Base-by-base conservation (phyloP, 2,329 filamentous ascomycete species). In the Neofusicoccum ribis region DNA sequence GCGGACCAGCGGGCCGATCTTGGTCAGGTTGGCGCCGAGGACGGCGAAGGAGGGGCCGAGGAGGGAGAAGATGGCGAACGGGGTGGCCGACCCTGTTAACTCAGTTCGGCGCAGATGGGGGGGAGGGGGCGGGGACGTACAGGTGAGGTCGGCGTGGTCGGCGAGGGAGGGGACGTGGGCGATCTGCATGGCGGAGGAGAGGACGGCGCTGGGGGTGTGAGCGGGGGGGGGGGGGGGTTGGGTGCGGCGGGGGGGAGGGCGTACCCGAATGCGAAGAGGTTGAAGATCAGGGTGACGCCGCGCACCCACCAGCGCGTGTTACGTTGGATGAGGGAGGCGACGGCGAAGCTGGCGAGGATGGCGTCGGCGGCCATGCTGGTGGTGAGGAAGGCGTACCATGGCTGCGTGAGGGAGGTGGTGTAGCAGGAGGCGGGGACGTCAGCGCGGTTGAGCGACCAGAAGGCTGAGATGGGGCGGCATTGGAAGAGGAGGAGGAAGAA, bases 401-500 rank as follows among this genome's bases (percentile, higher is more conserved):
- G 11, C 3, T 2, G n/a, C 9, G n/a, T 37, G 4, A 56, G 6
- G 23, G 43, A 7, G 3, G 12, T 5, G 7, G 39, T 41, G 39
- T 34, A 44, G 34, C 50, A 64, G 2, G 27, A 14, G 2, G 27
- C 27, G 5, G 31, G n/a, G 7, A 31, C 41, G 23, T 34, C 34
- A 41, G 50, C 9, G n/a, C 52, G 63, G 51, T 50, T 23, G 31
- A n/a, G 44, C 12, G 63, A 59, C 63, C 63, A 65, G 43, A 41
- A 59, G 31, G 23, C 36, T 7, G 63, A 31, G 43, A 65, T 43
- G 8, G 63, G 52, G 9, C 1, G n/a, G 36, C 63, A 65, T 43
- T 65, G 63, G 52, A 59, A 50, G 34, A 65, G 44, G 14, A 65
- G 17, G 44, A 58, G 20, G 36, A 65, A 59, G 52, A 58, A 60